Evolutionary conservation across 2,329 filamentous ascomycete genomes (phyloP), one percentile per base, ranked within the genome.

Genomic region (Fusarium phyllophilum): DNA sequence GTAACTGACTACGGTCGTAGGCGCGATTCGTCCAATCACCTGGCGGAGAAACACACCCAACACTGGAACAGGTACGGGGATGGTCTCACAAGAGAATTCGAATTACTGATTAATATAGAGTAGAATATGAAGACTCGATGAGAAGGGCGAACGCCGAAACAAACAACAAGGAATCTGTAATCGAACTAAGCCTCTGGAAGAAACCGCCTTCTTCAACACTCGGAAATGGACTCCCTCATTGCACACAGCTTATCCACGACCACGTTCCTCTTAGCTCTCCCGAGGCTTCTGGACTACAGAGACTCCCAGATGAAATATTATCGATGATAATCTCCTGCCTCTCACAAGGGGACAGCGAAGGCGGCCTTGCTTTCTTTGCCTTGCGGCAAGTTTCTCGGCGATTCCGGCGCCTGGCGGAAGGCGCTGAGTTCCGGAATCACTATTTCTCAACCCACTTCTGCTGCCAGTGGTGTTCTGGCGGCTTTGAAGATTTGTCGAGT

Each of bases 61-160:
- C 15, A 33, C 4, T 24, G 31, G 8, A 34, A 9, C 11, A 18
- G 17, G 48, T 51, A 24, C 8, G 6, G 13, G 8, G 31, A 51
- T 51, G 5, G n/a, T 0, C 22, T 24, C 8, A 3, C 15, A 13
- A 7, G 3, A n/a, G 13, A n/a, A 8, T n/a, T 51, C 17, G 3
- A 7, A 24, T 10, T 7, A 24, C 48, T 51, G 11, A 34, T 51
- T 3, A 18, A 17, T 12, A 13, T 51, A 2, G 22, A 12, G 5
- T 24, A 51, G 48, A 8, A 11, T 24, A 51, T 51, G 10, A 13
- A 24, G 22, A 18, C 3, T 17, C 8, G 7, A 51, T 51, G 46
- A 51, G 29, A 18, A 51, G 14, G 5, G 48, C 48, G 22, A 22
- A 51, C 8, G 31, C 11, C 15, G 48, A 51, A 18, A 24, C 31